phyloP scores from a whole-genome alignment of 768 basidiomycete species.

The Suillus decipiens region DNA sequence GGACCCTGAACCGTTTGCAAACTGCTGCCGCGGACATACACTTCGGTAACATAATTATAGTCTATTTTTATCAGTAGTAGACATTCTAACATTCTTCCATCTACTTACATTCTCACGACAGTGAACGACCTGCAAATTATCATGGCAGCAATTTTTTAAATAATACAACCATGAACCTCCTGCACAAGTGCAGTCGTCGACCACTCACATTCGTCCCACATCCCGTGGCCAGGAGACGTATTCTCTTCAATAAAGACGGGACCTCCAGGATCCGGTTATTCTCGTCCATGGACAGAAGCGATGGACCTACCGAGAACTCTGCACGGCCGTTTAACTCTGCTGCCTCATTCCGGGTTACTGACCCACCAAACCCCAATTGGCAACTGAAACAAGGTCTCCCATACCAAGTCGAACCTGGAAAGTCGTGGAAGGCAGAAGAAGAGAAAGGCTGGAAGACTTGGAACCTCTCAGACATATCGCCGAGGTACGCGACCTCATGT shows the following conservation, averaged over 20 bases:
- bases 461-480: conserved; percentile 36
- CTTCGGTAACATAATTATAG: background rate
- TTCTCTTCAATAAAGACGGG: background rate
- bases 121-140: background rate
- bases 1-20: no score
- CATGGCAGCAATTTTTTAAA: background rate
- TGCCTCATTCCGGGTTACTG: conserved; percentile 36
- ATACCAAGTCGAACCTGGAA: conserved; percentile 18
- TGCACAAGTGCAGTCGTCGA: background rate
- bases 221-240: background rate
- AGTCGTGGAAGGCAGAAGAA: conserved; percentile 34
- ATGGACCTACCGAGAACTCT: conserved; percentile 11
- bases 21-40: background rate
- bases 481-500: conserved; percentile 28
- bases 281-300: conserved; percentile 1
- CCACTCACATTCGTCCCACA: background rate
- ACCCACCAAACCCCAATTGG: conserved; percentile 45
- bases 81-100: background rate
- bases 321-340: conserved; percentile 23
- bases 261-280: conserved; percentile 9
- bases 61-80: background rate
- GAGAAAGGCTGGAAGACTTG: conserved; percentile 42
- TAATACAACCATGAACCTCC: background rate
- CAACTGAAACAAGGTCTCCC: conserved; percentile 41
- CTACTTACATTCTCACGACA: background rate